Evolutionary conservation across 306 rosid species (phyloP), one percentile per base, ranked within the genome.

Genomic region (Acacia confusa): DNA sequence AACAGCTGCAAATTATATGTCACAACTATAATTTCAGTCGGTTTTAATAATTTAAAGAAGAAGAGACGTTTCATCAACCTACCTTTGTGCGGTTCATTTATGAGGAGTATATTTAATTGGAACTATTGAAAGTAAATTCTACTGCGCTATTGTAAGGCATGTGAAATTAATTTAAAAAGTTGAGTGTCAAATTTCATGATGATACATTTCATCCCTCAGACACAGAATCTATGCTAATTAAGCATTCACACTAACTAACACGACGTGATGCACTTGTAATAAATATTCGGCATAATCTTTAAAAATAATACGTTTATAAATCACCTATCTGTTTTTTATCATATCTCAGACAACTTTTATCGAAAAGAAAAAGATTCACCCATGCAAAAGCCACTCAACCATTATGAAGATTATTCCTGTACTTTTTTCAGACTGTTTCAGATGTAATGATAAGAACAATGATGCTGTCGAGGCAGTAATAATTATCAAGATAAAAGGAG

Each of bases 31-130:
- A 10, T 27, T 61, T 28, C 40, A 27, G 19, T 6, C 10, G 20
- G 38, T 28, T 61, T 61, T 58, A 58, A 10, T 8, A 24, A 10
- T 58, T 58, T 27, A 27, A 61, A 11, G 67, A 25, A 24, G 17
- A 60, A 24, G 53, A 32, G n/a, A 41, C 74, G n/a, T 70, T 70
- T 15, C 47, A 77, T 77, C 27, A 12, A 44, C 66, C 34, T 61
- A 44, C 66, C 34, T 61, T 64, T 76, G 78, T 52, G 48, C 30
- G 66, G 78, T 53, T 74, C 27, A 34, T 25, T 61, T 27, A 27
- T 4, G 25, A 10, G 40, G 7, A 6, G 40, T 6, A 36, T 4
- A 36, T 36, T 36, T 36, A 36, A 36, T 36, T 20, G 20, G 22
- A 19, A 19, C 24, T 7, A 17, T 53, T 6, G 58, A 58, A 11